Percentiles rank a stretch among this genome's conserved stretches.
These are phyloP conservation scores for Penicillium sp. DNA, from an alignment of 2,329 filamentous ascomycete species.

Conservation along the genomic window DNA sequence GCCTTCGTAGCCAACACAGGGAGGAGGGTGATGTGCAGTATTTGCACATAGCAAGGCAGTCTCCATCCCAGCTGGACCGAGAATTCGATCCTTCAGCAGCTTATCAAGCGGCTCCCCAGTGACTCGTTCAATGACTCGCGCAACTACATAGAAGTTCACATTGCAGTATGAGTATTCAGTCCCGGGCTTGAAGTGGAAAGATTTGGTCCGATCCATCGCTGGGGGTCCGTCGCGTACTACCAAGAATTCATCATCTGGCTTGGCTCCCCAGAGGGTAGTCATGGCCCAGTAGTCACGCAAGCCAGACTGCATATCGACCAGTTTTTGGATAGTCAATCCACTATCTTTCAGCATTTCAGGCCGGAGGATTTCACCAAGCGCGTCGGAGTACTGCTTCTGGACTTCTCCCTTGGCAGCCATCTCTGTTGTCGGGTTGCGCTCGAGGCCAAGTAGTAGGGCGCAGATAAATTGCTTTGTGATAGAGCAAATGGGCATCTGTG, in stretches of 20 bases:
- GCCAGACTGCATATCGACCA: slow-evolving; percentile 44
- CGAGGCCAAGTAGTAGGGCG: slow-evolving; percentile 34
- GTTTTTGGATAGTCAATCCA: slow-evolving; percentile 35
- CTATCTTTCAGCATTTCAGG: slow-evolving; percentile 22
- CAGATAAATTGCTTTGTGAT: slow-evolving; percentile 48
- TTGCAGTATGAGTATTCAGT: slow-evolving; percentile 45
- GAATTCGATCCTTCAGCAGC: slow-evolving; percentile 38
- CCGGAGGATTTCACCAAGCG: slow-evolving; percentile 24
- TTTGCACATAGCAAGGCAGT: slow-evolving; percentile 39
- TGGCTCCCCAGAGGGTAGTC: slow-evolving; percentile 42
- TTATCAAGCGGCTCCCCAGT: slow-evolving; percentile 34
- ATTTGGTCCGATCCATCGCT: slow-evolving; percentile 31
- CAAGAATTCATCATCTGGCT: slow-evolving; percentile 40
- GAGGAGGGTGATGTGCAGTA: slow-evolving; percentile 36
- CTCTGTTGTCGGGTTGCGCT: slow-evolving; percentile 30
- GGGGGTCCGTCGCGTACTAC: slow-evolving; percentile 28
- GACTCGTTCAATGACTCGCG: slow-evolving; percentile 38
- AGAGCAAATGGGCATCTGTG: slow-evolving; percentile 45
- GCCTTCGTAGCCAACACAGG: slow-evolving; percentile 45
- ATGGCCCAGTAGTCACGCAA: slow-evolving; percentile 47
- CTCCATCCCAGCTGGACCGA: slow-evolving; percentile 42
- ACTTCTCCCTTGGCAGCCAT: slow-evolving; percentile 29
- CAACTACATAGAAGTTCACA: slow-evolving; percentile 43
- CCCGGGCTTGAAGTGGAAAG: slow-evolving; percentile 44
- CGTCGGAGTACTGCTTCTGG: slow-evolving; percentile 29